phyloP scores from a whole-genome alignment of 73 alveolate genomes.

The Tetrahymena thermophila region DNA sequence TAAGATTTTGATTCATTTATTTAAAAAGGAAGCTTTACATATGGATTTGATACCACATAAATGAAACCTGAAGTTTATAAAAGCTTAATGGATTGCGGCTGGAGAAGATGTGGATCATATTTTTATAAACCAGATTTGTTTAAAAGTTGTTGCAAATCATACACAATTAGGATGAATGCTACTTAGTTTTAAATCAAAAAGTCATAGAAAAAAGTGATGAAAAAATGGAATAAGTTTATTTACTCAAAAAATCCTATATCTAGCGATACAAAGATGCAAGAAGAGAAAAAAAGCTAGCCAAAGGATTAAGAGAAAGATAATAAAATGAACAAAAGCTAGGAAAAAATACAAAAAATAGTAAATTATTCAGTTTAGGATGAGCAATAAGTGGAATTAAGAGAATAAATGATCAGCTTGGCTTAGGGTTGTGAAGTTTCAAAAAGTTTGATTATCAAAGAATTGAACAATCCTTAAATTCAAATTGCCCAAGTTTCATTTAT shows the following conservation, averaged over 20 bases:
- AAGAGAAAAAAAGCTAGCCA: neutral
- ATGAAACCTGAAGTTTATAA: conserved; percentile 56
- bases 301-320: neutral
- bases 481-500: neutral
- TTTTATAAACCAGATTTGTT: conserved; percentile 59
- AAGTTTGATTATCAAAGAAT: neutral
- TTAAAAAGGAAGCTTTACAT: conserved; percentile 17
- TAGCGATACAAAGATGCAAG: conserved; percentile 32
- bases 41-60: conserved; percentile 48
- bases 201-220: conserved; percentile 67
- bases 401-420: neutral
- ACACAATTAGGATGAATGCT: conserved; percentile 68
- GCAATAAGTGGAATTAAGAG: neutral
- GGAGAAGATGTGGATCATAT: conserved; percentile 86
- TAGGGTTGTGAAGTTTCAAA: neutral
- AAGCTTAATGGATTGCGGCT: conserved; percentile 76
- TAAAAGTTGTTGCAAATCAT: conserved; percentile 71
- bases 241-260: conserved; percentile 52
- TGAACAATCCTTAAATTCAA: neutral
- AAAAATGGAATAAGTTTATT: conserved; percentile 68
- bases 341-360: neutral
- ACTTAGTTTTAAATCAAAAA: conserved; percentile 44
- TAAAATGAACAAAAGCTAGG: neutral
- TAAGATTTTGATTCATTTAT: neutral
- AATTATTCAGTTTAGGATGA: neutral